Evolutionary conservation across 345 rosid genomes (phyloP), one percentile per base, ranked within the genome.

Genomic region (Populus deltoides): DNA sequence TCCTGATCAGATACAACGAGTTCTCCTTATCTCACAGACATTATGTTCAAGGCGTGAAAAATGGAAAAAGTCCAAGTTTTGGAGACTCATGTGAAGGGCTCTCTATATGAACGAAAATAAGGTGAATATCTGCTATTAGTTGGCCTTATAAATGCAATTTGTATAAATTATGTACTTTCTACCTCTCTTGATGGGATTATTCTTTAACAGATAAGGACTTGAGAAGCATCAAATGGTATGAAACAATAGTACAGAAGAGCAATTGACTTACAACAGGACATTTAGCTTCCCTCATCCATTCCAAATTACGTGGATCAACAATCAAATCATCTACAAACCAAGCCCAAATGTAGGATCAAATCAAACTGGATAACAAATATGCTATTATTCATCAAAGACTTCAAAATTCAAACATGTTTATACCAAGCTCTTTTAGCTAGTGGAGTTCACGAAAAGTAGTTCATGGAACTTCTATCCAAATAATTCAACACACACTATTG

Each of bases 231-330:
- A 72, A 25, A 57, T 7, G 43, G 38, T 25, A 29, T 0, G 72
- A 59, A 38, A 22, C 41, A 68, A 83, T 41, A 47, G 13, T 18
- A 41, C 16, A 10, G 74, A 70, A 62, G 71, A 68, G 71, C 47
- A 69, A 16, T 79, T 75, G 41, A 85, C 99, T 88, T 88, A 93
- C 98, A 77, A 96, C 93, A 75, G 99, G 99, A 76, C 99, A 96
- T 82, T 89, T 90, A 29, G 97, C 91, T 85, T 96, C 97, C 82
- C 99, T 90, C 88, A 96, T 82, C 99, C 98, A 93, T 83, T 96
- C 99, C 8, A 96, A 85, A 80, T 93, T 93, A 67, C 98, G 90
- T 51, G 99, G 98, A 85, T 95, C 99, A 36, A 93, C 97, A 77
- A 93, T 88, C 87, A 93, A 85, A 88, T 95, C 99, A 89, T 91